These are phyloP conservation scores for Castanospermum australe DNA, from an alignment of 306 rosid species.

Conservation along the genomic window DNA sequence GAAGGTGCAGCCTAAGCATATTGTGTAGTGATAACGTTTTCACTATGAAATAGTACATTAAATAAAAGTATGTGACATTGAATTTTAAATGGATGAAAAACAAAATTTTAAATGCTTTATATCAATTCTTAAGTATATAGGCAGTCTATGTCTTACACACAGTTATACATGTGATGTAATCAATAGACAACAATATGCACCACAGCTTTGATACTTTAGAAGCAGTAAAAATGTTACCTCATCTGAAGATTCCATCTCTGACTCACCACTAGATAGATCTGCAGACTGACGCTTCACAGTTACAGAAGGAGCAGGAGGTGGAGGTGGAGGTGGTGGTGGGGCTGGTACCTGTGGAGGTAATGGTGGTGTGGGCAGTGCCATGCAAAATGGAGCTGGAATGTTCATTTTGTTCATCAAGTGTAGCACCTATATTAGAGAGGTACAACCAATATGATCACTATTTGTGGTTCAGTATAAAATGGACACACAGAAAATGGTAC, in stretches of 20 bases:
- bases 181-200: constrained; percentile 3
- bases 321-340: constrained; percentile 45
- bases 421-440: constrained; percentile 60
- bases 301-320: constrained; percentile 48
- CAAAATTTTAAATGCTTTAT: background rate
- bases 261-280: constrained; percentile 73
- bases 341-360: constrained; percentile 72
- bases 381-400: constrained; percentile 94
- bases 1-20: background rate
- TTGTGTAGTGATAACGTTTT: background rate
- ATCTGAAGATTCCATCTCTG: constrained; percentile 96
- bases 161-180: background rate
- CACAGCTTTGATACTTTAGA: constrained; percentile 9
- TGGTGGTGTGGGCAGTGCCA: constrained; percentile 96
- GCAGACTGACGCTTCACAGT: constrained; percentile 40
- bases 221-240: constrained; percentile 57
- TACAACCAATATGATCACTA: constrained; percentile 28
- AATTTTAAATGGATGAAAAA: background rate
- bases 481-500: constrained; percentile 10
- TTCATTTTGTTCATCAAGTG: constrained; percentile 99
- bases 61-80: background rate
- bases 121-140: constrained; percentile 7
- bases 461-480: constrained; percentile 13
- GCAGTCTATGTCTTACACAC: background rate
- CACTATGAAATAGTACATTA: constrained; percentile 4